These are phyloP conservation scores for Penicillium sp. DNA, from an alignment of 2,329 filamentous ascomycete genomes.

Conservation along the genomic window DNA sequence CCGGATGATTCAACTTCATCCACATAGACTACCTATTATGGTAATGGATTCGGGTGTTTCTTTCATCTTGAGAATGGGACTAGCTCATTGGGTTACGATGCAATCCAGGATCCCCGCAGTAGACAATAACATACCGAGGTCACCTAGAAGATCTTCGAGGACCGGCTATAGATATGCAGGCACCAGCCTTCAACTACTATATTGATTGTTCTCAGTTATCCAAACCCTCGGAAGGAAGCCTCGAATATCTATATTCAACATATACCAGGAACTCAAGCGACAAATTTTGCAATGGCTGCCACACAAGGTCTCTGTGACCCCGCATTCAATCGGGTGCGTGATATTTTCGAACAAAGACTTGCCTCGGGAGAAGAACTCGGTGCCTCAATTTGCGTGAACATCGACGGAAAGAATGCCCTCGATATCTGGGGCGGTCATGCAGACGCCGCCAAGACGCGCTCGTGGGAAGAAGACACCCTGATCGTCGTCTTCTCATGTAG, in stretches of 20 bases:
- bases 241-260: not conserved
- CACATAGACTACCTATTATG: not conserved
- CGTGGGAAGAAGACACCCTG: conserved; percentile 40
- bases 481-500: conserved; percentile 29
- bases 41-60: not conserved
- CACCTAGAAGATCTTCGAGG: not conserved
- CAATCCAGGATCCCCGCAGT: not conserved
- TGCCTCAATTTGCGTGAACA: conserved; percentile 43
- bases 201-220: too few relatives aligned
- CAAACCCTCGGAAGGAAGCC: not conserved
- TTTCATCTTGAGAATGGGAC: not conserved
- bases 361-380: conserved; percentile 45
- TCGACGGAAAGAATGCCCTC: conserved; percentile 52
- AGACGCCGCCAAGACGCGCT: conserved; percentile 31
- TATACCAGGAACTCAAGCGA: not conserved
- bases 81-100: not conserved
- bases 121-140: not conserved
- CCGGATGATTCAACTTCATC: not conserved
- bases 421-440: conserved; percentile 42
- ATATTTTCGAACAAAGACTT: conserved; percentile 39
- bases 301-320: conserved; percentile 41
- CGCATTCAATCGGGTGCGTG: conserved; percentile 38
- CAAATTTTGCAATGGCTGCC: conserved; percentile 17
- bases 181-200: not conserved
- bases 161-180: not conserved